Evolutionary conservation across 2,329 filamentous ascomycete species (phyloP), one percentile per base, ranked within the genome.

Genomic region (Ophiognomonia clavigignenti-juglandacearum): DNA sequence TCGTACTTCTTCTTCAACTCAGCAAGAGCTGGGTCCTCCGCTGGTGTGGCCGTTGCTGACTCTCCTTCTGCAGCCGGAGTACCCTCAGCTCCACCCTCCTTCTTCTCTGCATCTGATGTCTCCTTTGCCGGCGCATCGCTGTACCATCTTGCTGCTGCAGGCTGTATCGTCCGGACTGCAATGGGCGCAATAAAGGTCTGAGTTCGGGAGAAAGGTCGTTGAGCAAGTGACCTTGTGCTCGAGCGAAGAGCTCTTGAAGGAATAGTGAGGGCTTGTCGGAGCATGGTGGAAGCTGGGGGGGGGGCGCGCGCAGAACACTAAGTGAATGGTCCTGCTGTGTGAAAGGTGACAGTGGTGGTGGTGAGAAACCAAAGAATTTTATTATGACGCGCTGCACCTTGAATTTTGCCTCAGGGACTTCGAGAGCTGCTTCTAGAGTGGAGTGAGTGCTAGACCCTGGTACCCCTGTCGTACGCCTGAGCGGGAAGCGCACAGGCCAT

Each of bases 1-100:
- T 77, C 74, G 39, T 78, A 62, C 51, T 70, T 64, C 61, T 76
- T 77, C 66, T 74, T 75, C 46, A 77, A 60, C 34, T 73, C 59
- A 35, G 66, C 62, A 47, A 70, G 68, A 9, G 60, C 47, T 29
- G 64, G 39, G 38, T 52, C 49, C 46, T 52, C 49, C 18, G 46
- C 29, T 14, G 43, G 26, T 45, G 45, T 45, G 23, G 45, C 18
- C 11, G 39, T 6, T 7, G 50, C 56, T 16, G 61, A 56, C 50
- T 64, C 60, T 2, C 45, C 45, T 32, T 57, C 55, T 7, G 61
- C 51, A 13, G 59, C 32, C 32, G 65, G 55, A 4, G 48, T 42
- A 18, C 54, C 56, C 48, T 65, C 61, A 13, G 56, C 48, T 37
- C 62, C 61, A 22, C 50, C 54, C 13, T 54, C 56, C 44, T 55